Evolutionary conservation across 1,139 yeast genomes (phyloP), one percentile per base, ranked within the genome.

Genomic region (Casaregolazyma lundiana): DNA sequence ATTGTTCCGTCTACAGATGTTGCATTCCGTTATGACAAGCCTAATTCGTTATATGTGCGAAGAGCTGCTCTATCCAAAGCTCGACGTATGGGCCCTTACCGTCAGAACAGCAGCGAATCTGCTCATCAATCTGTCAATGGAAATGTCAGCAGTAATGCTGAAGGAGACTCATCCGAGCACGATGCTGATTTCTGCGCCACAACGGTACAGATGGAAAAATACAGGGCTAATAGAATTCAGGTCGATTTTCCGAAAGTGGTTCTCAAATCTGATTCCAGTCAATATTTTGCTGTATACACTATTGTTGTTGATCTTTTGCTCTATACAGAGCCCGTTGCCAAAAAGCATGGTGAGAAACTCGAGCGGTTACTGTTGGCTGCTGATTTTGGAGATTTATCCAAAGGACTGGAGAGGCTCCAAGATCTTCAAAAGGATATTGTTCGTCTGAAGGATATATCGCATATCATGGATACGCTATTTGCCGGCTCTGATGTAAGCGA

Each of bases 171-270:
- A 15, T 9, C 19, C 9, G 41, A 37, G 19, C 44, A 32, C 32
- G 58, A 51, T 21, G 47, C 36, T 13, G 49, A 47, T 4, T 53
- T 56, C 41, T 52, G 59, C 37, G 48, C 58, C 6, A 45, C 46
- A 11, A 47, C 65, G 2, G 66, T 61, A 17, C 53, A 69, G n/a
- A 53, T 61, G 30, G 67, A 61, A 24, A 61, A 62, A 16, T 63
- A 64, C 36, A 60, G 70, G 17, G 64, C 73, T 29, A 72, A 77
- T 55, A 65, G 69, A 26, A 57, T 78, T n/a, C 61, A 71, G 2
- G 77, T 85, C 4, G 85, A 84, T 53, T 69, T 88, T 46, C 86
- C 95, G 4, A 76, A 80, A 53, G 74, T 87, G 44, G 82, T 81
- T 8, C 70, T 89, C 1, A 75, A 77, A 30, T 81, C 92, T 44